Evolutionary conservation across 78 protist genomes (phyloP).

Genomic region (Guillardia theta): DNA sequence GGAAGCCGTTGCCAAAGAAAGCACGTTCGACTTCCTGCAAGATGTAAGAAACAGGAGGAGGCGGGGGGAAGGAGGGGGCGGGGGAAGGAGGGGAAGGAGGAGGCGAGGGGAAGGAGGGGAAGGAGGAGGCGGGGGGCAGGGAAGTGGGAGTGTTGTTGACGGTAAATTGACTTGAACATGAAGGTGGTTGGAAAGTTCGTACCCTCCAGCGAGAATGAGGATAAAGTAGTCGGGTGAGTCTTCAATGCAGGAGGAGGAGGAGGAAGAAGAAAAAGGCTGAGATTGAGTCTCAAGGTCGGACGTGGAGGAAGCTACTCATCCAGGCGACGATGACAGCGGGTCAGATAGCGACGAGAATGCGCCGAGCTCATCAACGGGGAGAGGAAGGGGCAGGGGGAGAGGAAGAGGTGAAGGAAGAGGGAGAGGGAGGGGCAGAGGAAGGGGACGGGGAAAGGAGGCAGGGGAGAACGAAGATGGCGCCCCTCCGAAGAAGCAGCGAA

Average conservation of each 20-base stretch:
- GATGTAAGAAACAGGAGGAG: background rate
- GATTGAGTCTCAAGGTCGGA: background rate
- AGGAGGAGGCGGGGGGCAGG: background rate
- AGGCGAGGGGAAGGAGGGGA: background rate
- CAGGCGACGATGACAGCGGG: background rate
- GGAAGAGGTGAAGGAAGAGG: background rate
- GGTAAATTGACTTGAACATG: background rate
- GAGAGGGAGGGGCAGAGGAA: background rate
- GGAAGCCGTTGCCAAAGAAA: background rate
- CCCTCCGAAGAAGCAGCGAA: no score
- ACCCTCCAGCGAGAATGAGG: background rate
- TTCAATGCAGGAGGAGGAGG: background rate
- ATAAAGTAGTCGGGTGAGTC: background rate
- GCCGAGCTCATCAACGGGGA: background rate
- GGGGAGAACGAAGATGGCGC: no score
- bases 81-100: background rate
- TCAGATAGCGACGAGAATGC: background rate
- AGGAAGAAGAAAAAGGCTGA: background rate
- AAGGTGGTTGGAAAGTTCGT: conserved; percentile 3
- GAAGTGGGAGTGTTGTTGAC: background rate
- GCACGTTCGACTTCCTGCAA: conserved; percentile 24
- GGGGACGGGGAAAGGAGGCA: background rate
- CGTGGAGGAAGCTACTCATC: background rate
- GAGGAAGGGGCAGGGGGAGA: conserved; percentile 8
- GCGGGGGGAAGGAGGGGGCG: no score